Base-by-base conservation (phyloP, 768 basidiomycete species). In the Pilatotrama ljubarskyi region DNA sequence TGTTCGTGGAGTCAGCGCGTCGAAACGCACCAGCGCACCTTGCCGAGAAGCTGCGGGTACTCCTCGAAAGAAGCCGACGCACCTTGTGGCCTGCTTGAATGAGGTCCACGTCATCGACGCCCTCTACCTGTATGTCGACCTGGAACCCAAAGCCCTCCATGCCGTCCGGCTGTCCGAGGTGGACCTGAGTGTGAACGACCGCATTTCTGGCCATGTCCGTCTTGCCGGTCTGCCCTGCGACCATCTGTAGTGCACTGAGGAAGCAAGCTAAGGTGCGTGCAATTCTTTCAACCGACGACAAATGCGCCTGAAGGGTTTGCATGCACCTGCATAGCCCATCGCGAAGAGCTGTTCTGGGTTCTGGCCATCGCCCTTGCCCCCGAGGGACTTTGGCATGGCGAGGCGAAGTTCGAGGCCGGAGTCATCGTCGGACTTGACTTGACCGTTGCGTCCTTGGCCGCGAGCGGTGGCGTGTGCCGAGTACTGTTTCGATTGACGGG, bases 81-180 rank as follows among this genome's bases (percentile, higher is more conserved):
- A 90, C 90, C 76, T 82, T 84, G 70, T 91, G 90, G 5, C 81
- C 89, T 22, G 85, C 85, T 58, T 84, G 75, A 52, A 91, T 76
- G 57, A 91, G 73, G 41, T 84, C 76, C 43, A 80, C 84, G 53
- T 90, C 84, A 38, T 86, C 82, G 5, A 88, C 78, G 14, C 87
- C 88, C 60, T 86, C 84, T 0, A 90, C 86, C 60, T 82, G 82
- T 63, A 91, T 82, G 64, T 88, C 84, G 13, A 90, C 88, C 5
- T 80, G 81, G 22, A 91, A 70, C 2, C 84, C 90, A 51, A 86
- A 87, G 0, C 90, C 89, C 17, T 77, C 76, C 49, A 81, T 71
- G 20, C 78, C 81, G 35, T 78, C 77, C 3, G 89, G 80, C 64
- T 80, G 77, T 5, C 90, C 90, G 38, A 91, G 76, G 50, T 82